Base-by-base conservation (phyloP, 169 alveolate genomes). In the Eimeria necatrix region DNA sequence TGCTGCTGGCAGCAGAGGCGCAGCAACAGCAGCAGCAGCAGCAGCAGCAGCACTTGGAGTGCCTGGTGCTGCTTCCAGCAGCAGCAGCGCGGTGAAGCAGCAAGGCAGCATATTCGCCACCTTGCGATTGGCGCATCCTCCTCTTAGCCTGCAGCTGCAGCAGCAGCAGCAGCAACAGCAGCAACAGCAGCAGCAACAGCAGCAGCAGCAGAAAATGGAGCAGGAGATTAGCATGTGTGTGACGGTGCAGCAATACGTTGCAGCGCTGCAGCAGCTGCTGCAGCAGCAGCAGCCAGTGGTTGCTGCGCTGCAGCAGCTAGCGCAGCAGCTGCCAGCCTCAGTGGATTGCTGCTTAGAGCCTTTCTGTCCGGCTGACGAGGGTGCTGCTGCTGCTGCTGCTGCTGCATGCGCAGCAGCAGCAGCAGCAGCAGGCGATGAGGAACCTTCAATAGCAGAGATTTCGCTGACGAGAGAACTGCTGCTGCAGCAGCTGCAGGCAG, bases 241-340 rank as follows among this genome's bases (percentile, higher is more conserved):
- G 49, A 49, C 88, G 8, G 88, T 78, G 70, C 68, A 51, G 88
- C 88, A 78, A 46, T 78, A 78, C 26, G 68, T 78, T 78, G 68
- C 70, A 48, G 88, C 70, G 18, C 61, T 78, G 88, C 88, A 78
- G 68, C 70, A 78, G 70, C 49, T 18, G 88, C 88, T 78, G 88
- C 88, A 49, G 88, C 51, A 78, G 88, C 88, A 78, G 68, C 68
- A 46, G 70, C 70, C 16, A n/a, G 46, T 78, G 41, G 24, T 78
- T 22, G 26, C 70, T 49, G 4, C 59, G 88, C 88, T 78, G 88
- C 88, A 78, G 88, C 88, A 78, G 88, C 88, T 78, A 8, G 68
- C 68, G 88, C 24, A 49, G 88, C 88, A 78, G 88, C 88, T 78
- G 70, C 68, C 88, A 4, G 4, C 32, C 68, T 78, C 70, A 12